These are phyloP conservation scores for Serendipita vermifera DNA, from an alignment of 768 basidiomycete genomes.

Conservation along the genomic window DNA sequence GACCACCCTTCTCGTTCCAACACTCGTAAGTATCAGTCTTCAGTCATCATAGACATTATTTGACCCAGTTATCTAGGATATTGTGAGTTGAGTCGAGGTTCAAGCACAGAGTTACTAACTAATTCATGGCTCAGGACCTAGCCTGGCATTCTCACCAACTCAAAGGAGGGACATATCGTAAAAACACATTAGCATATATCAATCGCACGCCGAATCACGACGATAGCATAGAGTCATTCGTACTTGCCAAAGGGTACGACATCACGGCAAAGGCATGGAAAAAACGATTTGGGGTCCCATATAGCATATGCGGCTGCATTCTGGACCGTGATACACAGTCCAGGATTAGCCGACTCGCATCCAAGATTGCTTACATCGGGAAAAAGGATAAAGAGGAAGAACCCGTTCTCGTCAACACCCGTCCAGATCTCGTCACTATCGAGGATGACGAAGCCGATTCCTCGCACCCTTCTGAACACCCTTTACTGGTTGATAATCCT, in stretches of 20 bases:
- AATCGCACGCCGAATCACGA: slow-evolving; percentile 12
- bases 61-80: background rate
- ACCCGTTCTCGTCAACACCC: background rate
- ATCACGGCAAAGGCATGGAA: slow-evolving; percentile 9
- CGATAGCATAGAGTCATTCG: slow-evolving; percentile 13
- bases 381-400: background rate
- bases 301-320: slow-evolving; percentile 10
- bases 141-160: slow-evolving; percentile 18
- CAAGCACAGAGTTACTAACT: no score
- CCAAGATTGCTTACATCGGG: background rate
- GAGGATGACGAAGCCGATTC: slow-evolving; percentile 9
- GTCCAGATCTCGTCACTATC: slow-evolving; percentile 7
- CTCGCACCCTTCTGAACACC: slow-evolving; percentile 11
- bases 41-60: no score
- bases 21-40: background rate
- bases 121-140: slow-evolving; percentile 11
- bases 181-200: background rate
- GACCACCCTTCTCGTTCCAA: background rate
- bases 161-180: slow-evolving; percentile 9
- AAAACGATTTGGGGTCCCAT: slow-evolving; percentile 10
- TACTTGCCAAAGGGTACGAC: background rate
- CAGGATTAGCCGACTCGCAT: background rate
- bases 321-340: background rate
- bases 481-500: background rate
- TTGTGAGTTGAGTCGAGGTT: no score